Evolutionary conservation across 306 rosid genomes (phyloP), one percentile per base, ranked within the genome.

Genomic region (Cucumis cinereus): DNA sequence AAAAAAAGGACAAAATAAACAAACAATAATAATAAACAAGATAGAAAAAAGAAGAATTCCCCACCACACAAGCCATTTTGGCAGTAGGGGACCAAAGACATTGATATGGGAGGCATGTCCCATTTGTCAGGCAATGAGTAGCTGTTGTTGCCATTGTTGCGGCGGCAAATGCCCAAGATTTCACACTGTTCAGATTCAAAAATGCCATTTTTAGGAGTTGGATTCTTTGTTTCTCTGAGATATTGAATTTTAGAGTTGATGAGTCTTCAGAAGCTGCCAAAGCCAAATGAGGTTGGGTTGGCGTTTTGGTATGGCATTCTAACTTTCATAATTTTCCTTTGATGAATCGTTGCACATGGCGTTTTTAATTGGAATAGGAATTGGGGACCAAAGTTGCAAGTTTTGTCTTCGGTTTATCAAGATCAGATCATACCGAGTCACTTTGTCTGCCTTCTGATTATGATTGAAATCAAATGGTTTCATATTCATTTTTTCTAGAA

Each of bases 361-460:
- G 17, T n/a, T 68, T 68, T 40, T 13, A 33, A 8, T 41, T 68
- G 28, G 50, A 66, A 24, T 41, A 11, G 17, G 17, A 66, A 66
- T 66, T 38, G 73, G 73, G 52, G 73, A 66, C 73, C 73, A 66
- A 66, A 11, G 16, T 66, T 13, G 35, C 20, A 40, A 9, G 10
- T 20, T 62, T 33, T 68, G 54, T 67, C 54, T n/a, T 41, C 41
- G 53, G 54, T 67, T 67, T 67, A 43, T 69, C 19, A 69, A 69
- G 56, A 43, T 40, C 26, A 40, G 73, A 66, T 66, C 53, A 40
- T 41, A 7, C 50, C 28, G 1, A 20, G 74, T 45, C 43, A 14
- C 74, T 69, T 69, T 47, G 75, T 45, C 75, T 33, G 26, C 75
- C 75, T 69, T 69, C 74, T 69, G 57, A 69, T n/a, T 13, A 69